Evolutionary conservation across 2,329 filamentous ascomycete species (phyloP).

Genomic region (Nemania sp.): DNA sequence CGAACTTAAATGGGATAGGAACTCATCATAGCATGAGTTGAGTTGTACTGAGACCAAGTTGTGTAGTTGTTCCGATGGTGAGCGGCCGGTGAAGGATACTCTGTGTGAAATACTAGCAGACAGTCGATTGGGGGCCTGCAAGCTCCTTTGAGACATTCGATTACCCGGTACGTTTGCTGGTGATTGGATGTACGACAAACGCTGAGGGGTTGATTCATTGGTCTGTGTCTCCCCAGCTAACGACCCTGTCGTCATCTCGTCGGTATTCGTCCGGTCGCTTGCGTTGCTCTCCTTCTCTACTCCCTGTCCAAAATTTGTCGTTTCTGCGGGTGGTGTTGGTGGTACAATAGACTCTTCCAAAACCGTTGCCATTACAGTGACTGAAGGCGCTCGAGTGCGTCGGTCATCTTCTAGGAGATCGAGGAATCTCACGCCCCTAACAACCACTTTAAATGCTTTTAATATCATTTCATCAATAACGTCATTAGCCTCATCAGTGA

Average conservation of each 20-base stretch:
- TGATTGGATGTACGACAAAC: conserved; percentile 61
- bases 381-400: conserved; percentile 61
- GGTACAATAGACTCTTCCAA: conserved; percentile 69
- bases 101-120: conserved; percentile 75
- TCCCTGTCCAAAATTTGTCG: conserved; percentile 61
- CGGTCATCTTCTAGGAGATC: conserved; percentile 82
- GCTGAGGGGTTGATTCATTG: conserved; percentile 56
- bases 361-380: conserved; percentile 71
- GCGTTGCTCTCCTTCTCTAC: conserved; percentile 53
- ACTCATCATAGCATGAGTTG: conserved; percentile 83
- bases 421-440: conserved; percentile 87
- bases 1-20: conserved; percentile 89
- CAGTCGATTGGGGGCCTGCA: conserved; percentile 58
- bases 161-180: conserved; percentile 48
- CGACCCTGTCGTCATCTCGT: conserved; percentile 52
- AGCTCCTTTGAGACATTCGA: conserved; percentile 55
- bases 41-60: conserved; percentile 88
- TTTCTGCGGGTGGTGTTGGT: conserved; percentile 73
- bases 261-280: conserved; percentile 55
- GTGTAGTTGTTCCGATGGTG: conserved; percentile 70
- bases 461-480: conserved; percentile 93
- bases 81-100: conserved; percentile 78
- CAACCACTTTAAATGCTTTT: conserved; percentile 95
- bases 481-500: conserved; percentile 73
- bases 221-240: conserved; percentile 55